Evolutionary conservation across 2,329 filamentous ascomycete species (phyloP).

Genomic region (Ophiostoma australiae): DNA sequence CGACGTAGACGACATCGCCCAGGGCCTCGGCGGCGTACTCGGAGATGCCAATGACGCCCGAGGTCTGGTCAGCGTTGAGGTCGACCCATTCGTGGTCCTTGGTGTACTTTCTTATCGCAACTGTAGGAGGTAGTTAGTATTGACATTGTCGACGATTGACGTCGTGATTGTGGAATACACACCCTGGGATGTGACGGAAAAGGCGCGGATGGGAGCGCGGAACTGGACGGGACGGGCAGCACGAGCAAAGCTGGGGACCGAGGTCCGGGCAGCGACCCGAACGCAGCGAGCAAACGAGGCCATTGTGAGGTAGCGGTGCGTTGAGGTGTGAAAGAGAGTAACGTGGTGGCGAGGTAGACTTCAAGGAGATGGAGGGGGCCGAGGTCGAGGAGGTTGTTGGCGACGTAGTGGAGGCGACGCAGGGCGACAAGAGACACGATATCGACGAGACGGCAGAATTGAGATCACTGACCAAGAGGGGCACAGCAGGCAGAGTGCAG

Average conservation of each 20-base stretch:
- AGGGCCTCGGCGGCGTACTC: conserved; percentile 87
- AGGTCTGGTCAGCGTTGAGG: conserved; percentile 73
- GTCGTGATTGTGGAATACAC: not conserved
- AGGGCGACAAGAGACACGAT: conserved; percentile 10
- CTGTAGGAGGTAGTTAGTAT: conserved; percentile 31
- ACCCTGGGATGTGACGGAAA: conserved; percentile 46
- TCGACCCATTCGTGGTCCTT: conserved; percentile 99
- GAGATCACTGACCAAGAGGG: not conserved
- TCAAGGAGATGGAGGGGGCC: not conserved
- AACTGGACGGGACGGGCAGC: conserved; percentile 30
- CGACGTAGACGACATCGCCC: conserved; percentile 95
- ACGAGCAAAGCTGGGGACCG: conserved; percentile 36
- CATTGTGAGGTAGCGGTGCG: conserved; percentile 40
- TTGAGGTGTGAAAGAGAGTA: too few species aligned
- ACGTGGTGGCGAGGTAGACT: not conserved
- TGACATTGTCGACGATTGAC: not conserved
- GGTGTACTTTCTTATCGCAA: conserved; percentile 76
- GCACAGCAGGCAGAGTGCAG: conserved; percentile 6
- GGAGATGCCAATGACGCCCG: conserved; percentile 78
- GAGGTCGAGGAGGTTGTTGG: not conserved
- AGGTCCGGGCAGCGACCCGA: conserved; percentile 44
- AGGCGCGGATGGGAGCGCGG: conserved; percentile 42
- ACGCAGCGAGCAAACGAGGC: conserved; percentile 56
- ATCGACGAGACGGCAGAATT: not conserved
- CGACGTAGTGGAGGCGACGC: not conserved